Evolutionary conservation across 441 rosid genomes (phyloP).

Genomic region (Geranium incanum): DNA sequence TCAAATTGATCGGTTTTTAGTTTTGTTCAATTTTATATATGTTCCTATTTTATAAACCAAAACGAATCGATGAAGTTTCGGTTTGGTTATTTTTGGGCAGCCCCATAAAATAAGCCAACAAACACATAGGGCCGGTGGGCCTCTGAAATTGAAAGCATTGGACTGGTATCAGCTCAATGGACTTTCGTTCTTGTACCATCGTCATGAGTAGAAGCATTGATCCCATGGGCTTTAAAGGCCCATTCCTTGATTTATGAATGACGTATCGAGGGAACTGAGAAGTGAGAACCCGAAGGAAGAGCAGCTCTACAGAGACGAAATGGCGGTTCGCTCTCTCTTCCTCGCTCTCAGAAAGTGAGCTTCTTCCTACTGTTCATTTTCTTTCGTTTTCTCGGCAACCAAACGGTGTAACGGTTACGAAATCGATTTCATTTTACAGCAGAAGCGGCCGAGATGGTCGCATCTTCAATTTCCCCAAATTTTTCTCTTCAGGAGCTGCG

Average conservation of each 20-base stretch:
- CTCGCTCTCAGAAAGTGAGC: slow-evolving; percentile 34
- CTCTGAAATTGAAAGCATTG: no score
- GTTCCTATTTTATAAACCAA: no score
- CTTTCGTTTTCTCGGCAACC: slow-evolving; percentile 5
- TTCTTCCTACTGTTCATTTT: slow-evolving; percentile 10
- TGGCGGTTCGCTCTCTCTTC: slow-evolving; percentile 38
- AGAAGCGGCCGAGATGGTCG: slow-evolving; percentile 26
- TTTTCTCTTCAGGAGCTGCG: slow-evolving; percentile 37
- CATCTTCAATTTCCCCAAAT: slow-evolving; percentile 27
- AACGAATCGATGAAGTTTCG: no score
- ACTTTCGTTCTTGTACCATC: no score
- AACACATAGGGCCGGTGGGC: no score
- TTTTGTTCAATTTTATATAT: no score
- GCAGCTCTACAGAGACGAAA: background rate
- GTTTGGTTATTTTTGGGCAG: no score
- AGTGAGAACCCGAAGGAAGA: background rate
- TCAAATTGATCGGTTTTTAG: no score
- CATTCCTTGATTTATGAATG: background rate
- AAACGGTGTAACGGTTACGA: background rate
- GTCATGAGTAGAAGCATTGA: no score
- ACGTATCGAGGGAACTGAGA: background rate
- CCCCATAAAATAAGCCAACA: no score
- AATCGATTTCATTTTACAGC: background rate
- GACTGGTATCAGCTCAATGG: no score
- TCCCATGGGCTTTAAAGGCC: background rate